phyloP scores from a whole-genome alignment of 2,329 filamentous ascomycete species.

The Arthrobotrys entomopaga region DNA sequence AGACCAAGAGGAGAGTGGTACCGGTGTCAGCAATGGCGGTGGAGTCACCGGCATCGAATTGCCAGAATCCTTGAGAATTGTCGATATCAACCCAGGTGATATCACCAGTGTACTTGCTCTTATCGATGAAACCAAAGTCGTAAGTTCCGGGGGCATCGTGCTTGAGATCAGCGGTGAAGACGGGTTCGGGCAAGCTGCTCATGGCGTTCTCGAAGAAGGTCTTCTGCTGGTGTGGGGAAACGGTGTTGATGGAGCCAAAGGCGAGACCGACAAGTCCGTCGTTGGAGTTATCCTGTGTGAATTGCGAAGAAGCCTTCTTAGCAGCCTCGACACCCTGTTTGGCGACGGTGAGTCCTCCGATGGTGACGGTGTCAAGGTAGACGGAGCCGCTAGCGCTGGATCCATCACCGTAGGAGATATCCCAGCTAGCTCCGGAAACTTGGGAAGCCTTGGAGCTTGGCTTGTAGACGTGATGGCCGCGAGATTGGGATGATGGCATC shows the following conservation, averaged over 20 bases:
- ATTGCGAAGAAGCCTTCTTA: slow-evolving; percentile 66
- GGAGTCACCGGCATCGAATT: slow-evolving; percentile 65
- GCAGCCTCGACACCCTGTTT: slow-evolving; percentile 75
- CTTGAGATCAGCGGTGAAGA: slow-evolving; percentile 64
- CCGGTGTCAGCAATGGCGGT: slow-evolving; percentile 75
- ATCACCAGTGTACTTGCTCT: slow-evolving; percentile 67
- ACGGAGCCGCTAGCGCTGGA: slow-evolving; percentile 72
- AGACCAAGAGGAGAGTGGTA: slow-evolving; percentile 73
- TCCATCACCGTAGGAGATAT: slow-evolving; percentile 65
- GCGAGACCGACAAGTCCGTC: slow-evolving; percentile 77
- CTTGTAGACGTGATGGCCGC: slow-evolving; percentile 70
- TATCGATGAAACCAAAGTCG: slow-evolving; percentile 70
- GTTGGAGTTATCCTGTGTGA: slow-evolving; percentile 60
- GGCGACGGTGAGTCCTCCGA: slow-evolving; percentile 70
- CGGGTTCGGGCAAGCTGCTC: slow-evolving; percentile 11
- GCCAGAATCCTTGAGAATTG: slow-evolving; percentile 68
- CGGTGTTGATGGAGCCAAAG: slow-evolving; percentile 72
- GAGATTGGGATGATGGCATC: slow-evolving; percentile 65
- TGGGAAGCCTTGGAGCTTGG: slow-evolving; percentile 64
- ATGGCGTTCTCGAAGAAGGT: slow-evolving; percentile 80
- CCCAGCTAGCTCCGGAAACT: slow-evolving; percentile 62
- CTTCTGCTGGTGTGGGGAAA: slow-evolving; percentile 71
- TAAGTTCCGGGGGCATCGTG: slow-evolving; percentile 65
- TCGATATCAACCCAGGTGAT: slow-evolving; percentile 68
- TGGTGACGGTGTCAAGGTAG: slow-evolving; percentile 72